phyloP scores from a whole-genome alignment of 2,329 filamentous ascomycete species.

The Ciborinia camelliae region DNA sequence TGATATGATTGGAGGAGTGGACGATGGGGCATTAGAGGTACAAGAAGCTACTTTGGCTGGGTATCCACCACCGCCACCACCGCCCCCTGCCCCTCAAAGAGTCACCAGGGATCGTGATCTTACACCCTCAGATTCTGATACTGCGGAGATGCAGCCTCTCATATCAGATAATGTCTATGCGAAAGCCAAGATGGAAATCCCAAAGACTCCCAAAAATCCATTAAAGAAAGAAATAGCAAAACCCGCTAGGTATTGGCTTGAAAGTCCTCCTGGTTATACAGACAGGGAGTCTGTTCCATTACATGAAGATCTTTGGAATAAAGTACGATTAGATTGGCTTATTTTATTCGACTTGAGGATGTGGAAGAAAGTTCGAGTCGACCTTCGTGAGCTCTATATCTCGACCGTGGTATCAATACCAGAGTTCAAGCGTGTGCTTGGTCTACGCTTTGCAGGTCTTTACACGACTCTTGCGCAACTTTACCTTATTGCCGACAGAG shows the following conservation, averaged over 20 bases:
- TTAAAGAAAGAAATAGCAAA: conserved; percentile 50
- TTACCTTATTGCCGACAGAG: conserved; percentile 91
- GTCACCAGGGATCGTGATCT: conserved; percentile 54
- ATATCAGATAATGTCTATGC: conserved; percentile 59
- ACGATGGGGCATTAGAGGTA: conserved; percentile 61
- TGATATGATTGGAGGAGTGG: conserved; percentile 47
- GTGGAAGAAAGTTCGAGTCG: conserved; percentile 93
- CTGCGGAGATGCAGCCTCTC: conserved; percentile 56
- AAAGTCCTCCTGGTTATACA: conserved; percentile 69
- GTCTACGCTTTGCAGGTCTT: conserved; percentile 87
- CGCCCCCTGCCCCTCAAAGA: conserved; percentile 44
- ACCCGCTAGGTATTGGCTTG: conserved; percentile 80
- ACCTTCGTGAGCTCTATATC: conserved; percentile 90
- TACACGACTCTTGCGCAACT: conserved; percentile 93
- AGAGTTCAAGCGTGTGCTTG: conserved; percentile 91
- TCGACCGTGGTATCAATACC: conserved; percentile 94
- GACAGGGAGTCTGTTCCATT: conserved; percentile 60
- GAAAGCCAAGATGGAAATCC: conserved; percentile 68
- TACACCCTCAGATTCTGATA: conserved; percentile 71
- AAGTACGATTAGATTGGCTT: conserved; percentile 88
- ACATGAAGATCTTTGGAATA: conserved; percentile 84
- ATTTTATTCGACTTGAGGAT: conserved; percentile 91
- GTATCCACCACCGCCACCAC: conserved; percentile 59
- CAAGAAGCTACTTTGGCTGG: conserved; percentile 76
- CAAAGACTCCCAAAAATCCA: conserved; percentile 69